Evolutionary conservation across 73 alveolate species (phyloP).

Genomic region (Symbiodinium pilosum): DNA sequence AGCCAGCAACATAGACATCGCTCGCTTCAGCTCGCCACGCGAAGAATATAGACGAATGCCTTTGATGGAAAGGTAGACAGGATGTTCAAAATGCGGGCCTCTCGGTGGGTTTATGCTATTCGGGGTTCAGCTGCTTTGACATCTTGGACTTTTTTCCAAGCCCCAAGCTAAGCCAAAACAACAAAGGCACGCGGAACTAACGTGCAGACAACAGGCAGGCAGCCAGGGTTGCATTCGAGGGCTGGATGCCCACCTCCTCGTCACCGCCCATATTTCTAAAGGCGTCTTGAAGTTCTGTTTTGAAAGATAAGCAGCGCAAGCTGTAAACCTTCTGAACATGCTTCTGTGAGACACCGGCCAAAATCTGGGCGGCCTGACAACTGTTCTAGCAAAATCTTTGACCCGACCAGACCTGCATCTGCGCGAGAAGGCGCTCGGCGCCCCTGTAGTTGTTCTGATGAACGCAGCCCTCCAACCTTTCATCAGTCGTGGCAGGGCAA

Average conservation of each 20-base stretch:
- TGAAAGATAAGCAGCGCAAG: too few species aligned
- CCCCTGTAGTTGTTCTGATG: conserved; percentile 19
- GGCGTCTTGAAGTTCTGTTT: too few species aligned
- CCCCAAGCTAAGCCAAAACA: not conserved
- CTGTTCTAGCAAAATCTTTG: not conserved
- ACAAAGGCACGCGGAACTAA: not conserved
- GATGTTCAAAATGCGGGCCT: too few species aligned
- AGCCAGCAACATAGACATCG: not conserved
- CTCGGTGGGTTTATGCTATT: too few species aligned
- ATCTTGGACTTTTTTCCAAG: not conserved
- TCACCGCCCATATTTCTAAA: not conserved
- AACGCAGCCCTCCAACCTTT: conserved; percentile 72
- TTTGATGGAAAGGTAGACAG: not conserved
- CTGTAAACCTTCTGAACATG: too few species aligned
- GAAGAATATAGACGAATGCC: conserved; percentile 78
- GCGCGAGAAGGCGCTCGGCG: conserved; percentile 58
- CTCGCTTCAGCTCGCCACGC: conserved; percentile 48
- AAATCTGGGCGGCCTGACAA: too few species aligned
- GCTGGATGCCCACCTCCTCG: conserved; percentile 72
- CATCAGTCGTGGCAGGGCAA: too few species aligned
- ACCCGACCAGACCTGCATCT: conserved; percentile 24
- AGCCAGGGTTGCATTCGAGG: conserved; percentile 48
- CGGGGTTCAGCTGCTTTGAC: too few species aligned
- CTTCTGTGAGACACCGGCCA: too few species aligned
- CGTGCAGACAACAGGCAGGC: conserved; percentile 25